These are phyloP conservation scores for Chlorella sp. DNA, from an alignment of 139 green algal genomes.

Conservation along the genomic window DNA sequence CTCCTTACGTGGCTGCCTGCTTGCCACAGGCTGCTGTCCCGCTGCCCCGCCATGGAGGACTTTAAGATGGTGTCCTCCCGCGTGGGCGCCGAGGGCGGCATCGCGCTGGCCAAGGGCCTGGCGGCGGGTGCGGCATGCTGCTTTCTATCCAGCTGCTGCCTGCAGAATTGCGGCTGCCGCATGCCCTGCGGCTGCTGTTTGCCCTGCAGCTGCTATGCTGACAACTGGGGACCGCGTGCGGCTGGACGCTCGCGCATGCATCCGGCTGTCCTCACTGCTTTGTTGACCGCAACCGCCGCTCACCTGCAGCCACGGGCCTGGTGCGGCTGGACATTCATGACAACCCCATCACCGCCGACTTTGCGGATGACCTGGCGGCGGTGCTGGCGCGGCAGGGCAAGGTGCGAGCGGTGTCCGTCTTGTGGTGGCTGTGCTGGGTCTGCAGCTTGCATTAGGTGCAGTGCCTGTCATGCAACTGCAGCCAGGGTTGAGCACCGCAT, in stretches of 20 bases:
- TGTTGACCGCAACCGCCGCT: background rate
- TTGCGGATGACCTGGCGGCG: conserved; percentile 43
- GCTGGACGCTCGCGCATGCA: too few species aligned
- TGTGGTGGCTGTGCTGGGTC: too few species aligned
- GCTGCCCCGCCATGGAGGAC: conserved; percentile 79
- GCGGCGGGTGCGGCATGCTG: conserved; percentile 9
- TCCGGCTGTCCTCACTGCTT: too few species aligned
- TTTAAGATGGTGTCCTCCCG: conserved; percentile 82
- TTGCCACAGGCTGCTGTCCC: conserved; percentile 57
- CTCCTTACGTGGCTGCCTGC: too few species aligned
- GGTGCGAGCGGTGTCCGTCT: too few species aligned
- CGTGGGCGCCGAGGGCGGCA: conserved; percentile 75
- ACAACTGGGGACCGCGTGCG: too few species aligned
- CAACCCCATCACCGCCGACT: conserved; percentile 84
- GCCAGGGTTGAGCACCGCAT: too few species aligned
- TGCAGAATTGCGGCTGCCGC: background rate
- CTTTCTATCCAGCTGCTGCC: too few species aligned
- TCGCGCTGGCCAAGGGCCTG: conserved; percentile 70
- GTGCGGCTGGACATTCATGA: conserved; percentile 81
- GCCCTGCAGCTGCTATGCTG: too few species aligned
- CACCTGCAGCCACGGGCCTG: conserved; percentile 16
- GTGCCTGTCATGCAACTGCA: too few species aligned
- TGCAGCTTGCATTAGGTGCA: too few species aligned
- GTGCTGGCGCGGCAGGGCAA: conserved; percentile 48
- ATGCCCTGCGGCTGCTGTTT: too few species aligned